Conservation (phyloP, 1,139 yeast species). For the Candida sojae region DNA sequence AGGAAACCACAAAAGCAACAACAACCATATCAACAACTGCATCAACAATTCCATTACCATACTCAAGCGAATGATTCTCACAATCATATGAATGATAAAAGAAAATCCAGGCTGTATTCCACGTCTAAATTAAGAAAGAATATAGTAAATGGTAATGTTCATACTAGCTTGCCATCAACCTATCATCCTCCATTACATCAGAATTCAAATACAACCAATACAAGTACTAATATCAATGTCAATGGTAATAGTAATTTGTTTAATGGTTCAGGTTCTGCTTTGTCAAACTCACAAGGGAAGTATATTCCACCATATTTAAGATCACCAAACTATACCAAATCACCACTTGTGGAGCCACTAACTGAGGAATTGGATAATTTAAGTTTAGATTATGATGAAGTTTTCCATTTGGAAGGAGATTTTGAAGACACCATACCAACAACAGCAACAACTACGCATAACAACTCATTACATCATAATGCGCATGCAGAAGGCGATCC, state of each 20-base stretch:
- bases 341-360: conserved; percentile 38
- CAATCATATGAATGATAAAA: conserved; percentile 16
- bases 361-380: conserved; percentile 42
- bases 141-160: conserved; percentile 1
- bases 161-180: conserved; percentile 7
- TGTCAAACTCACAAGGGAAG: conserved; percentile 29
- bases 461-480: conserved; percentile 1
- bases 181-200: conserved; percentile 9
- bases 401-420: conserved; percentile 49
- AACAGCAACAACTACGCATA: not conserved
- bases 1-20: conserved; percentile 15
- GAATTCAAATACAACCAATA: not conserved
- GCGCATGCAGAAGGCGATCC: conserved; percentile 1
- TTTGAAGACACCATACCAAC: conserved; percentile 20
- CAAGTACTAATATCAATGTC: not conserved
- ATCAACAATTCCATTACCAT: conserved; percentile 9
- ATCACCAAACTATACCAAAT: conserved; percentile 36
- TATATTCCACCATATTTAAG: conserved; percentile 49
- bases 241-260: conserved; percentile 7
- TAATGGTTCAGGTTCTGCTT: conserved; percentile 5
- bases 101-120: conserved; percentile 34
- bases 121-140: conserved; percentile 25
- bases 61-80: conserved; percentile 17
- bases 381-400: conserved; percentile 40
- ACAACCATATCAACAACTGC: conserved; percentile 7